phyloP scores from a whole-genome alignment of 331 rosid species.

The Saraca asoca region DNA sequence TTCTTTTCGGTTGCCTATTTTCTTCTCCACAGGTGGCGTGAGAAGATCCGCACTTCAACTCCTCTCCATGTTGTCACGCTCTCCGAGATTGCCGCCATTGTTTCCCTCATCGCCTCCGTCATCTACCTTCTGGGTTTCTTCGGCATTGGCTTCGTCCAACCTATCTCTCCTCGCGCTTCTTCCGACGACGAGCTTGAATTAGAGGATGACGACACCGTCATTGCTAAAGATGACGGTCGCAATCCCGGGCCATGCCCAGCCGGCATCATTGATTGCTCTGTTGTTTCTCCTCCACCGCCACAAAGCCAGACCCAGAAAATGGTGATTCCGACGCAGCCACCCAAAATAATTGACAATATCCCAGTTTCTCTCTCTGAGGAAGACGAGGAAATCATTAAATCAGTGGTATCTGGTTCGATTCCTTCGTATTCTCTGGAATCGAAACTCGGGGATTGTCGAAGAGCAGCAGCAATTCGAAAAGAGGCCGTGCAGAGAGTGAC shows the following conservation, averaged over 20 bases:
- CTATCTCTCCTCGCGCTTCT: slow-evolving; percentile 33
- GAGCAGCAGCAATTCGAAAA: slow-evolving; percentile 54
- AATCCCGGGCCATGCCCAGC: slow-evolving; percentile 24
- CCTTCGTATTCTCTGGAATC: slow-evolving; percentile 64
- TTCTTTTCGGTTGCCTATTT: slow-evolving; percentile 64
- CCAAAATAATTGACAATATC: not conserved
- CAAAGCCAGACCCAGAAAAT: not conserved
- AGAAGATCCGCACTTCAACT: slow-evolving; percentile 56
- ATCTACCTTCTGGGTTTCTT: slow-evolving; percentile 66
- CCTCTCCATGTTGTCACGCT: slow-evolving; percentile 56
- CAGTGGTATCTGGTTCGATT: slow-evolving; percentile 45
- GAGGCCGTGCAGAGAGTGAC: slow-evolving; percentile 52
- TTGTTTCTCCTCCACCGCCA: slow-evolving; percentile 11
- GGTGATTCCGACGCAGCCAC: not conserved
- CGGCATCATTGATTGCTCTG: slow-evolving; percentile 26
- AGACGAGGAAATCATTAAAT: slow-evolving; percentile 47
- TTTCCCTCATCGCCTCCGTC: slow-evolving; percentile 54
- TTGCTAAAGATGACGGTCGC: slow-evolving; percentile 26
- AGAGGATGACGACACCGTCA: slow-evolving; percentile 30
- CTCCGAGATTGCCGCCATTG: slow-evolving; percentile 51
- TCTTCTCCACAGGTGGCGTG: slow-evolving; percentile 65
- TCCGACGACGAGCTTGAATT: slow-evolving; percentile 41
- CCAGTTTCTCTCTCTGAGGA: not conserved
- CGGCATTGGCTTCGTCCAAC: slow-evolving; percentile 54
- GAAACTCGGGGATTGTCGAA: slow-evolving; percentile 52